phyloP scores from a whole-genome alignment of 2,329 filamentous ascomycete genomes.

The Beauveria pseudobassiana region DNA sequence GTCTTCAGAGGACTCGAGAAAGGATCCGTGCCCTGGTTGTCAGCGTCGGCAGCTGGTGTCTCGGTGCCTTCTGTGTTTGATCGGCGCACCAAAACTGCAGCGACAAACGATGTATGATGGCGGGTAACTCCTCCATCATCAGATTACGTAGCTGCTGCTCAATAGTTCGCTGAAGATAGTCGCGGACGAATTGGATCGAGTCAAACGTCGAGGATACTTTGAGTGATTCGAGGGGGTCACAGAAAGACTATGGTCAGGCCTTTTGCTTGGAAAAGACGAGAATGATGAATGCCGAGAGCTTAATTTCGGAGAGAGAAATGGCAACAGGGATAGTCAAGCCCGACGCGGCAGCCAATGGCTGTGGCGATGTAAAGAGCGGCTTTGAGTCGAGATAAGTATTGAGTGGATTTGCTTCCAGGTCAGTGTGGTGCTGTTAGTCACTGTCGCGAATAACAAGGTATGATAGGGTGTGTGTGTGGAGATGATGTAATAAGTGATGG shows the following conservation, averaged over 20 bases:
- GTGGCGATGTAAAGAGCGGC: conserved; percentile 84
- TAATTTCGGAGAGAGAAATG: conserved; percentile 92
- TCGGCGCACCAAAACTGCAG: conserved; percentile 86
- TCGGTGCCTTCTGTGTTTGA: conserved; percentile 47
- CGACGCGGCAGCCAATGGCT: conserved; percentile 83
- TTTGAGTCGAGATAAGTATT: conserved; percentile 93
- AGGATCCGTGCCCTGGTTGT: conserved; percentile 67
- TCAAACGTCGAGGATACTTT: conserved; percentile 99
- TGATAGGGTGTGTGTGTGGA: not conserved
- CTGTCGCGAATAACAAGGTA: not conserved
- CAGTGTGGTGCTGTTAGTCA: conserved; percentile 8
- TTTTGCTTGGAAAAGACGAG: conserved; percentile 93
- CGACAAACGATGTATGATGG: conserved; percentile 90
- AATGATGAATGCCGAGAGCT: conserved; percentile 94
- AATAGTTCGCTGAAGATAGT: conserved; percentile 94
- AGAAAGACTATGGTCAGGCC: conserved; percentile 92
- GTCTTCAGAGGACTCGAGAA: conserved; percentile 74
- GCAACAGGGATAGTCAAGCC: conserved; percentile 95
- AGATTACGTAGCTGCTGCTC: conserved; percentile 85
- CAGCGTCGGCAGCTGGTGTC: conserved; percentile 38
- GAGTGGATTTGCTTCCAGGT: conserved; percentile 91
- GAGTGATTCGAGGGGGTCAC: conserved; percentile 91
- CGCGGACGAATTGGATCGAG: conserved; percentile 94
- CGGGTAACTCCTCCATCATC: conserved; percentile 96
- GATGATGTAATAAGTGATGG: not conserved